These are phyloP conservation scores for Boletus subparvulus DNA, from an alignment of 768 basidiomycete genomes.

Conservation along the genomic window DNA sequence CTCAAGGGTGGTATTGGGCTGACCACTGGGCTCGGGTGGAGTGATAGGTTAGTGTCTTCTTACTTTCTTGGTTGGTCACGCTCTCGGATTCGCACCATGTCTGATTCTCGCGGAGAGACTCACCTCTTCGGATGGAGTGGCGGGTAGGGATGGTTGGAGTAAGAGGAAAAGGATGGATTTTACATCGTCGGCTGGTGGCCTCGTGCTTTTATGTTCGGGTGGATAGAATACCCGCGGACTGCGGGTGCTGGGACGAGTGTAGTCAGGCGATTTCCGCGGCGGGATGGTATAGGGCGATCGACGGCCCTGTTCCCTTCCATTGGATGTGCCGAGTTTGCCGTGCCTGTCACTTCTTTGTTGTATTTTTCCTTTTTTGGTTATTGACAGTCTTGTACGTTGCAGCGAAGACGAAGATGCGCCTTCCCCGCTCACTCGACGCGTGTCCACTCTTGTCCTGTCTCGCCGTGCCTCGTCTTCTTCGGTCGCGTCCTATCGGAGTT, in stretches of 20 bases:
- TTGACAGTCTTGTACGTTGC: slow-evolving; percentile 6
- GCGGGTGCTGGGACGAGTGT: background rate
- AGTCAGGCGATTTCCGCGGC: slow-evolving; percentile 4
- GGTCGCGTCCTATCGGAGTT: slow-evolving; percentile 25
- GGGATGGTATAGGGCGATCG: background rate
- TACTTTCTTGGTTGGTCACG: background rate
- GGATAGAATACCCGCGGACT: slow-evolving; percentile 8
- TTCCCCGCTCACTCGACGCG: slow-evolving; percentile 59
- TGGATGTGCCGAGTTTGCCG: slow-evolving; percentile 3
- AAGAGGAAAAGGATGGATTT: background rate
- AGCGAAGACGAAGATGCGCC: slow-evolving; percentile 77
- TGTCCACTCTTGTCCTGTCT: slow-evolving; percentile 56
- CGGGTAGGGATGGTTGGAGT: background rate
- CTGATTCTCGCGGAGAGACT: slow-evolving; percentile 3
- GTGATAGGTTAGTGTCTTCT: slow-evolving; percentile 53
- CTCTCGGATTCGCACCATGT: background rate
- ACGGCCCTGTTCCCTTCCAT: slow-evolving; percentile 1
- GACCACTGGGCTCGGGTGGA: slow-evolving; percentile 74
- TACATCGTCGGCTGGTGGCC: background rate
- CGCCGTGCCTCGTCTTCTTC: slow-evolving; percentile 47
- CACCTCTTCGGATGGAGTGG: background rate
- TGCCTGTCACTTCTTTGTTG: slow-evolving; percentile 5
- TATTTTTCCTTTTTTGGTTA: slow-evolving; percentile 2
- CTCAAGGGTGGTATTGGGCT: slow-evolving; percentile 64
- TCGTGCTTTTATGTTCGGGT: slow-evolving; percentile 12